Evolutionary conservation across 2,329 filamentous ascomycete species (phyloP).

Genomic region (Ascochyta viciae-villosae): DNA sequence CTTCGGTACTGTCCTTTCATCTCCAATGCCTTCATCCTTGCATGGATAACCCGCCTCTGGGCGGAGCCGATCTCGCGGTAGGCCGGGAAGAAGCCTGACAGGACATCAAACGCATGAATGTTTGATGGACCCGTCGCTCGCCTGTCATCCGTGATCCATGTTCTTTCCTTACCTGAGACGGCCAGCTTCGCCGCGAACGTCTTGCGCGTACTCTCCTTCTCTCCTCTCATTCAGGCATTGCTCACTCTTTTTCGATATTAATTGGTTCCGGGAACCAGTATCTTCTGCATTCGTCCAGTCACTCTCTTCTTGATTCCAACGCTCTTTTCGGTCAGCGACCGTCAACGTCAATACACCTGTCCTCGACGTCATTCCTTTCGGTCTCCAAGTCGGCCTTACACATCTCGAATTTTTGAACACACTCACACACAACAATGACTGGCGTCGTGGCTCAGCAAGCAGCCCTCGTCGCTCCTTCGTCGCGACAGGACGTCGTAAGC

Average conservation of each 20-base stretch:
- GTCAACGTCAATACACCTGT: not conserved
- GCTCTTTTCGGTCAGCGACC: conserved; percentile 22
- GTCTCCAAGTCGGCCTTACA: not conserved
- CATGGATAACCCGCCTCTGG: conserved; percentile 28
- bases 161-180: conserved; percentile 42
- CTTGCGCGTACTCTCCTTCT: conserved; percentile 27
- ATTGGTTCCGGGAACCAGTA: conserved; percentile 28
- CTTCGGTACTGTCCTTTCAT: conserved; percentile 31
- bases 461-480: conserved; percentile 34
- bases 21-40: conserved; percentile 29
- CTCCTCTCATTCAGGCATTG: conserved; percentile 28
- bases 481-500: conserved; percentile 49
- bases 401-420: not conserved
- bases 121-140: conserved; percentile 41
- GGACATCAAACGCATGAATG: conserved; percentile 46
- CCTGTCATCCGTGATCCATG: conserved; percentile 41
- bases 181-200: conserved; percentile 35
- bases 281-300: conserved; percentile 28
- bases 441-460: conserved; percentile 34
- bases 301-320: conserved; percentile 21
- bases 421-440: conserved; percentile 31
- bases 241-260: conserved; percentile 28
- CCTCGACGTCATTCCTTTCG: conserved; percentile 15
- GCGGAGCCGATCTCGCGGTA: conserved; percentile 33
- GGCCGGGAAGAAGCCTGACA: conserved; percentile 34